Evolutionary conservation across 78 protist genomes (phyloP).

Genomic region (Isochrysis galbana): DNA sequence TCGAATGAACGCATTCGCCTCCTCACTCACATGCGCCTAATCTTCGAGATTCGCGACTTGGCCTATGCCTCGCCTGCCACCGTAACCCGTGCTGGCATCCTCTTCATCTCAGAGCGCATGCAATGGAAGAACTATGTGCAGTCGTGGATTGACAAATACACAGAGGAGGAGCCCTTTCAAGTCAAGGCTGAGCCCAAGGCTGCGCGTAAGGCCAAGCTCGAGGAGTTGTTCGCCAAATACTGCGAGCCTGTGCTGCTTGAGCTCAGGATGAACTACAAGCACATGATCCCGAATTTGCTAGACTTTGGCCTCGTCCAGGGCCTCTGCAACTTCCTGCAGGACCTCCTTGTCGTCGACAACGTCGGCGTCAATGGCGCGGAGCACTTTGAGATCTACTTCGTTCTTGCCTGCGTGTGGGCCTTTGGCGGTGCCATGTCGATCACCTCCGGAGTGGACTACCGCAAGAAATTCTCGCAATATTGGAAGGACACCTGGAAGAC

Average conservation of each 20-base stretch:
- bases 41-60: constrained; percentile 76
- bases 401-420: constrained; percentile 61
- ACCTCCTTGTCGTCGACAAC: constrained; percentile 34
- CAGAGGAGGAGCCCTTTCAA: background rate
- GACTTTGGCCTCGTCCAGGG: constrained; percentile 57
- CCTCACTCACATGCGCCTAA: constrained; percentile 64
- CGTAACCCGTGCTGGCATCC: constrained; percentile 78
- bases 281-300: constrained; percentile 6
- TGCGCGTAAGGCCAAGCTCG: constrained; percentile 13
- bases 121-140: constrained; percentile 58
- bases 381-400: constrained; percentile 47
- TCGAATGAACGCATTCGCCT: constrained; percentile 83
- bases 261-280: constrained; percentile 49
- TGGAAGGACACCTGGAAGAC: constrained; percentile 64
- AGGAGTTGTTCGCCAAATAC: constrained; percentile 60
- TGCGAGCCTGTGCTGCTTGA: constrained; percentile 25
- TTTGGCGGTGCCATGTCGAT: constrained; percentile 49
- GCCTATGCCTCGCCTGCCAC: constrained; percentile 82
- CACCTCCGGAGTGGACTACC: constrained; percentile 58
- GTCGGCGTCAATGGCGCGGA: constrained; percentile 7
- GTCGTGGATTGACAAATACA: constrained; percentile 50
- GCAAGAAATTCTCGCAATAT: constrained; percentile 26
- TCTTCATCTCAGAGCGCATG: constrained; percentile 55
- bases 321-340: constrained; percentile 38
- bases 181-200: background rate